Base-by-base conservation (phyloP, 2,329 filamentous ascomycete genomes). In the Paecilomyces fulvus region DNA sequence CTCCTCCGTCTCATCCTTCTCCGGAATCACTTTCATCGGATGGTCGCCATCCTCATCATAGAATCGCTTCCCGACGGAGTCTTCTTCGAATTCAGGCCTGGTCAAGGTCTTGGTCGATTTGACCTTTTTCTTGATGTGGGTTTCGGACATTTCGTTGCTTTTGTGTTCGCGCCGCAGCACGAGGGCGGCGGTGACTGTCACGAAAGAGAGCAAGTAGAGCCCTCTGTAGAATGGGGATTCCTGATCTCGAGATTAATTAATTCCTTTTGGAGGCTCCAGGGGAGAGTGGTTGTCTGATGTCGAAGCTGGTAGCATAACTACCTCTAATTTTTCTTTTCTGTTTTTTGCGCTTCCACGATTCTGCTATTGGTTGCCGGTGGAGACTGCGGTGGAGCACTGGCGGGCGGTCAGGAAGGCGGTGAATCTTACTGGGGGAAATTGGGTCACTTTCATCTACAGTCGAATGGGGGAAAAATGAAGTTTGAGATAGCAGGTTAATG, bases 1-100 rank as follows among this genome's bases (percentile, higher is more conserved):
- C 67, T 88, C 84, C 71, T 96, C 92, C 54, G 88, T 85, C 12
- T 84, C 85, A 69, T 95, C 90, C 69, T 92, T 94, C 53, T 88
- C 86, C 55, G 77, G 66, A 11, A 71, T 63, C 2, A 69, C 67
- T 1, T 68, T 64, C 64, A 17, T 63, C 62, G 61, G 2, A 20
- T 49, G 21, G 14, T 25, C 21, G 2, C 25, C 48, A 49, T 49
- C 48, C 8, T 49, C 46, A 14, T 49, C 46, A 17, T 25, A 25
- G 46, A 23, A 23, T 21, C 14, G 46, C 12, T 49, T 49, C 46
- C 9, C 20, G 6, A 48, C 9, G n/a, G 43, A 23, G 2, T 17
- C 43, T 3, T 49, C 46, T 49, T 49, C 48, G 21, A 49, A 49
- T 49, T 49, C 37, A 2, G 37, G n/a, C 37, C 37, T 43, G n/a